Evolutionary conservation across 2,329 filamentous ascomycete species (phyloP).

Genomic region (Myriosclerotinia duriaeana): DNA sequence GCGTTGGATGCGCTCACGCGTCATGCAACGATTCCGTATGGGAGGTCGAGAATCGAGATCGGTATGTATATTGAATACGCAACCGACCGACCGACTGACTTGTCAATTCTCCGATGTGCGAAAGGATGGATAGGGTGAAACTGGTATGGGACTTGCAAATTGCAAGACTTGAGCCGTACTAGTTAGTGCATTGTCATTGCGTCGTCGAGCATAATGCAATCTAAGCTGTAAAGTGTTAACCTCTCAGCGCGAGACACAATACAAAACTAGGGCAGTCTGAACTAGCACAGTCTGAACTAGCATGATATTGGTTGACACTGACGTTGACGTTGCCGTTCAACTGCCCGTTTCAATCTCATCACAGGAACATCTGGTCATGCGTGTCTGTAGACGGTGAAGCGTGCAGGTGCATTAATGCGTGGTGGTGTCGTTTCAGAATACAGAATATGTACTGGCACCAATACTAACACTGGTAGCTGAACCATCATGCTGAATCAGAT

Average conservation of each 20-base stretch:
- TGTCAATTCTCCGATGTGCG: conserved; percentile 12
- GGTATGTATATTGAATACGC: background rate
- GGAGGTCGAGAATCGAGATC: background rate
- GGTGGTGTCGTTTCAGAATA: background rate
- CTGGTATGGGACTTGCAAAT: background rate
- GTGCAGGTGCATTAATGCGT: conserved; percentile 2
- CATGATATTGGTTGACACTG: background rate
- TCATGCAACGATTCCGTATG: background rate
- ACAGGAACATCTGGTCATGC: conserved; percentile 5
- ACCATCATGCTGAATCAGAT: background rate
- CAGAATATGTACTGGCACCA: background rate
- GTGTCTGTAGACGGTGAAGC: background rate
- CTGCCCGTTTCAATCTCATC: background rate
- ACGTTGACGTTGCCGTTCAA: conserved; percentile 2
- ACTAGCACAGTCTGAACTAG: background rate
- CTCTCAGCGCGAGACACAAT: conserved; percentile 15
- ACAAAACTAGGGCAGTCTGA: background rate
- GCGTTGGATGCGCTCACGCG: background rate
- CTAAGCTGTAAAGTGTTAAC: background rate
- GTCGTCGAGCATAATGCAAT: background rate
- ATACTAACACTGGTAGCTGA: conserved; percentile 4
- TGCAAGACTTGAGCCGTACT: background rate
- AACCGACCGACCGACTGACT: background rate
- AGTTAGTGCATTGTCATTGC: background rate
- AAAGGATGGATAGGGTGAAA: conserved; percentile 1